Conservation (phyloP, 345 rosid genomes). For the Populus euphratica region DNA sequence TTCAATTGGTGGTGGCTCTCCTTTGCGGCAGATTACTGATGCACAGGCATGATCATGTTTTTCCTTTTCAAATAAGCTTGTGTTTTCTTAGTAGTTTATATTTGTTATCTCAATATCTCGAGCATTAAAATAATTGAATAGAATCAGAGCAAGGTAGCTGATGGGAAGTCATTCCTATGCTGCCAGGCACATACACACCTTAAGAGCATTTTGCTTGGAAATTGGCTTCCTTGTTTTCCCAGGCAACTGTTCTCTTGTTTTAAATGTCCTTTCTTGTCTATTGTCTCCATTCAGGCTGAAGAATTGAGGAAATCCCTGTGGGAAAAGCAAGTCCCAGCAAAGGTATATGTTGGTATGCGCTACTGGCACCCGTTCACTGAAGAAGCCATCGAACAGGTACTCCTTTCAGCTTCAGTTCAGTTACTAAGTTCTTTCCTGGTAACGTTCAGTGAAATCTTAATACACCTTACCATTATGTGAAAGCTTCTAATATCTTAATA, state of each 20-base stretch:
- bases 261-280: constrained; percentile 8
- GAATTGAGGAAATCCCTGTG: constrained; percentile 78
- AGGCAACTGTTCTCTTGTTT: not conserved
- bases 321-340: constrained; percentile 80
- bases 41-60: constrained; percentile 52
- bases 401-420: constrained; percentile 1
- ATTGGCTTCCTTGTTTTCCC: not conserved
- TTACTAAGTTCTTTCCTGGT: not conserved
- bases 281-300: constrained; percentile 60
- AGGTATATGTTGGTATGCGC: constrained; percentile 97
- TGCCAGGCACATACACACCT: not conserved
- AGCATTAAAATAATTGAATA: not conserved
- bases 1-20: constrained; percentile 96
- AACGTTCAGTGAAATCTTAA: not conserved
- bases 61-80: not conserved
- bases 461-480: too few species aligned
- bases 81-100: not conserved
- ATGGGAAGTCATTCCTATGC: not conserved
- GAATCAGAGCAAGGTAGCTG: not conserved
- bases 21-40: constrained; percentile 87
- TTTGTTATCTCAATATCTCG: not conserved
- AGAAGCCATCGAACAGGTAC: constrained; percentile 98
- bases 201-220: not conserved
- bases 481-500: not conserved
- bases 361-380: constrained; percentile 99